Conservation (phyloP, 2,329 filamentous ascomycete species). For the Chrysosphaeria jannelii region DNA sequence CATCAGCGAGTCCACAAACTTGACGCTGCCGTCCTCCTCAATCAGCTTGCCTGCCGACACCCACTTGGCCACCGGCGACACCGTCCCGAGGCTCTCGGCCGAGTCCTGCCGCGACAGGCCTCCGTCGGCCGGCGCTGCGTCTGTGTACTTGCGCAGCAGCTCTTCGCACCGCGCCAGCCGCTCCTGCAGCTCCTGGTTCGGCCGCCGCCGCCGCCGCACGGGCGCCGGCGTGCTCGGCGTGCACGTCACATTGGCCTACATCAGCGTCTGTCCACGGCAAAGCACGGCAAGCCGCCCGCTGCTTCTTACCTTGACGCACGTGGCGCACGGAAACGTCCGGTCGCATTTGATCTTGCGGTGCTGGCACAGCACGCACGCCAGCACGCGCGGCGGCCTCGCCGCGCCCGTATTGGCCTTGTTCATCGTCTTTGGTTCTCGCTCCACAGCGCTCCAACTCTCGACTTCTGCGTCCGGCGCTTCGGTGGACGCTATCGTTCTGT, state of each 20-base stretch:
- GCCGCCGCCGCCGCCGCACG: constrained; percentile 24
- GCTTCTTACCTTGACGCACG: constrained; percentile 22
- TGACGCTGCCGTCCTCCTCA: constrained; percentile 20
- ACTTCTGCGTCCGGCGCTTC: too few species aligned
- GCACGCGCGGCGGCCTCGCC: constrained; percentile 14
- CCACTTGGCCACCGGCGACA: constrained; percentile 8
- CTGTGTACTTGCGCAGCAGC: constrained; percentile 24
- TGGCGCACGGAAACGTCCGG: constrained; percentile 25
- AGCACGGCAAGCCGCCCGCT: not conserved
- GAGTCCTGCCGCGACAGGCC: too few species aligned
- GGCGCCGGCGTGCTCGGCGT: constrained; percentile 28
- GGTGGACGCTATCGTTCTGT: too few species aligned
- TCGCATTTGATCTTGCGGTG: constrained; percentile 33
- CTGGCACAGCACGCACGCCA: constrained; percentile 26
- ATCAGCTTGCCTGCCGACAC: constrained; percentile 21
- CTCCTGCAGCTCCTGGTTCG: constrained; percentile 30
- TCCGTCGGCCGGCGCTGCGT: constrained; percentile 8
- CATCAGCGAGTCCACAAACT: constrained; percentile 26
- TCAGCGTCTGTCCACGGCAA: not conserved
- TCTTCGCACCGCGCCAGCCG: constrained; percentile 26
- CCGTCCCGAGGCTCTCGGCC: constrained; percentile 4
- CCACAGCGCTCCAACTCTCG: too few species aligned
- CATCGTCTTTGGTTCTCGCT: too few species aligned
- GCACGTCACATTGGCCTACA: constrained; percentile 25
- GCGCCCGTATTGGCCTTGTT: too few species aligned